Percentiles rank a stretch among this genome's conserved stretches.
phyloP scores from a whole-genome alignment of 768 basidiomycete species.

The Boletus rubropictus region DNA sequence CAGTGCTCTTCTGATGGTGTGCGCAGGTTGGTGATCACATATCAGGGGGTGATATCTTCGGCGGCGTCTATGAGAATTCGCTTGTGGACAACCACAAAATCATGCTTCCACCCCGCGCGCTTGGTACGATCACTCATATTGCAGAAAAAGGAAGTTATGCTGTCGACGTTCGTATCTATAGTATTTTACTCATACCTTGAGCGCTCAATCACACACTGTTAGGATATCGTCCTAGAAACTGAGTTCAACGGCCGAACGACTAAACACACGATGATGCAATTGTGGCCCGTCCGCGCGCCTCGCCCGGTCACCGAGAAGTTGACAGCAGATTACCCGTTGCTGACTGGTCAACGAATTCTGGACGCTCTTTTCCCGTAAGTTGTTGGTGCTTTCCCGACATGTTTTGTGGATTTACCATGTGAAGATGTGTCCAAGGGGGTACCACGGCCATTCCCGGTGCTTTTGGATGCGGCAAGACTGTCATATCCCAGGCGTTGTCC shows the following conservation, averaged over 20 bases:
- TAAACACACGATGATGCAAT: slow-evolving; percentile 93
- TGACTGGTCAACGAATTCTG: slow-evolving; percentile 95
- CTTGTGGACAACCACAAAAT: slow-evolving; percentile 95
- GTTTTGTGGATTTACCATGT: neutral
- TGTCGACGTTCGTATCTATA: slow-evolving; percentile 60
- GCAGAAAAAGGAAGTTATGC: slow-evolving; percentile 92
- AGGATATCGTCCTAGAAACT: slow-evolving; percentile 95
- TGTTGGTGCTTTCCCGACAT: neutral
- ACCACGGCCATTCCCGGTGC: slow-evolving; percentile 98
- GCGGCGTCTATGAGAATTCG: slow-evolving; percentile 94
- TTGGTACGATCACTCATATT: slow-evolving; percentile 91
- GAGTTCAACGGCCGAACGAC: slow-evolving; percentile 95
- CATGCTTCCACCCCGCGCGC: slow-evolving; percentile 88
- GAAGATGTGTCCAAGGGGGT: slow-evolving; percentile 90
- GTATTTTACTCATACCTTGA: neutral
- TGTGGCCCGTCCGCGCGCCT: slow-evolving; percentile 98
- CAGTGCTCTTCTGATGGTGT: slow-evolving; percentile 6
- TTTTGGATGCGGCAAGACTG: slow-evolving; percentile 98
- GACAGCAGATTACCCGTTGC: slow-evolving; percentile 84
- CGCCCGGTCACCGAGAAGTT: slow-evolving; percentile 94
- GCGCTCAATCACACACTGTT: neutral
- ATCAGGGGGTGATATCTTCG: slow-evolving; percentile 95
- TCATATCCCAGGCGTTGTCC: slow-evolving; percentile 96
- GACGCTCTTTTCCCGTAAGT: slow-evolving; percentile 94
- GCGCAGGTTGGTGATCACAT: slow-evolving; percentile 90